Evolutionary conservation across 2,329 filamentous ascomycete genomes (phyloP).

Genomic region (Arthrobotrys conoides): DNA sequence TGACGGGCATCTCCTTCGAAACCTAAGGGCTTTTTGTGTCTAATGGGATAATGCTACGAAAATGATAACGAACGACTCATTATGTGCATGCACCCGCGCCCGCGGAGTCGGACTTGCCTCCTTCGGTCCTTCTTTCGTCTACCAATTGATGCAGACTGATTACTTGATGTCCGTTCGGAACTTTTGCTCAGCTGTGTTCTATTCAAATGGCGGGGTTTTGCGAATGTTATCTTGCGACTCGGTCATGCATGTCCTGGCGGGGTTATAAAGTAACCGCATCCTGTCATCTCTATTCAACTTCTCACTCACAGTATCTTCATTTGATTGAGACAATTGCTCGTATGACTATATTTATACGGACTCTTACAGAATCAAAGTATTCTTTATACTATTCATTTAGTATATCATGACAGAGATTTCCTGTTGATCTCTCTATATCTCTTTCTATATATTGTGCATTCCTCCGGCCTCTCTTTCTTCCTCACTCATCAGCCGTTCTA

Average conservation of each 20-base stretch:
- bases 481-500: too few species aligned
- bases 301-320: not conserved
- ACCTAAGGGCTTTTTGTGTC: not conserved
- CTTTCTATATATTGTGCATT: too few species aligned
- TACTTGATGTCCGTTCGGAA: not conserved
- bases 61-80: slow-evolving; percentile 15
- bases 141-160: slow-evolving; percentile 16
- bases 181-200: not conserved
- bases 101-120: slow-evolving; percentile 25
- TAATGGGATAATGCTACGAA: not conserved
- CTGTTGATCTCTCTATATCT: too few species aligned
- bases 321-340: not conserved
- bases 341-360: not conserved
- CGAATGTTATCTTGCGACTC: slow-evolving; percentile 14
- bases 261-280: slow-evolving; percentile 39
- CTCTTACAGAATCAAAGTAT: not conserved
- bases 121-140: not conserved
- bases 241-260: not conserved
- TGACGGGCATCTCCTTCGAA: slow-evolving; percentile 19
- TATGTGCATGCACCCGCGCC: slow-evolving; percentile 6
- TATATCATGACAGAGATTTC: too few species aligned
- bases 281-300: slow-evolving; percentile 14
- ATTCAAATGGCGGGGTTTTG: slow-evolving; percentile 46
- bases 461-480: too few species aligned
- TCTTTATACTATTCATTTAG: slow-evolving; percentile 18